phyloP scores from a whole-genome alignment of 2,329 filamentous ascomycete species.

The Pyricularia grisea region DNA sequence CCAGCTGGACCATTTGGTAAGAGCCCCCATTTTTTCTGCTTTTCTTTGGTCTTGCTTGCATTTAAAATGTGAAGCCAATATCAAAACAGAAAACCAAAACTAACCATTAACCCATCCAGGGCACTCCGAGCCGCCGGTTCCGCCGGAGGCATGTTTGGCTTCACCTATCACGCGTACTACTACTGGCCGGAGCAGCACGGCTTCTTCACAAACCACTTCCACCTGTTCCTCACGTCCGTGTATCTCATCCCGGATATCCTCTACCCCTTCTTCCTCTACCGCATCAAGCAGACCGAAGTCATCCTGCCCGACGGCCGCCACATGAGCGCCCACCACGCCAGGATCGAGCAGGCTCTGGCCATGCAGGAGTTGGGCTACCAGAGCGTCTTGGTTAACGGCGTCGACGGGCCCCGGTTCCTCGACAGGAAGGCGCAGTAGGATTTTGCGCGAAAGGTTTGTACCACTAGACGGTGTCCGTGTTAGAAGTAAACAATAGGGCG shows the following conservation, averaged over 20 bases:
- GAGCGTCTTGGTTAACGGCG: not conserved
- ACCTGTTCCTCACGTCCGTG: conserved; percentile 29
- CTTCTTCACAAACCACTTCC: conserved; percentile 32
- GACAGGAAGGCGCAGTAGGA: not conserved
- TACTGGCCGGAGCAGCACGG: conserved; percentile 41
- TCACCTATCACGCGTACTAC: conserved; percentile 32
- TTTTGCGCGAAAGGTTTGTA: not conserved
- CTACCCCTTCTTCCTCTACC: conserved; percentile 27
- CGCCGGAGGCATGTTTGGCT: conserved; percentile 27
- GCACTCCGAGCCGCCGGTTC: conserved; percentile 32
- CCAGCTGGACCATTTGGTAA: conserved; percentile 39
- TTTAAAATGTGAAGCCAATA: not conserved
- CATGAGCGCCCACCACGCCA: conserved; percentile 2
- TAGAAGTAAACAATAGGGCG: too few relatives aligned
- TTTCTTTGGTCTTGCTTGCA: not conserved
- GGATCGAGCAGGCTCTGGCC: conserved; percentile 2
- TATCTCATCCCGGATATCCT: conserved; percentile 30
- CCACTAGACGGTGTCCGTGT: too few relatives aligned
- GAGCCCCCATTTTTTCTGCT: conserved; percentile 11
- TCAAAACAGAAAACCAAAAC: not conserved
- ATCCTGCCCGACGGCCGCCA: conserved; percentile 3
- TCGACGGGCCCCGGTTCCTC: not conserved
- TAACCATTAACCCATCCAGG: conserved; percentile 18
- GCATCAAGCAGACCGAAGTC: conserved; percentile 2
- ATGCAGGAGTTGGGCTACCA: not conserved